Conservation (phyloP, 352 stramenopile genomes). For the Phytophthora aleatoria region DNA sequence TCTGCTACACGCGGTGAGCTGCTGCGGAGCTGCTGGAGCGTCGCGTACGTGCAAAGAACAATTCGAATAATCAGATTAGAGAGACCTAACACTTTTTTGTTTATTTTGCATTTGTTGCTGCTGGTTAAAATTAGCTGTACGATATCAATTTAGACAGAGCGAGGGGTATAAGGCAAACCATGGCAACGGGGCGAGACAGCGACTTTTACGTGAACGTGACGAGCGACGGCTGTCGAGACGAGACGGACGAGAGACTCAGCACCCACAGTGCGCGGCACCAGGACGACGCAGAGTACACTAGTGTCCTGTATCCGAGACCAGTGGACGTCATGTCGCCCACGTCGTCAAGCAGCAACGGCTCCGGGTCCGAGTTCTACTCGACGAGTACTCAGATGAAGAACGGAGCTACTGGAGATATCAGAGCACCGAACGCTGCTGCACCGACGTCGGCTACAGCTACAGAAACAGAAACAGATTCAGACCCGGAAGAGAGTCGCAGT, state of each 20-base stretch:
- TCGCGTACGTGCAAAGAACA: conserved; percentile 1
- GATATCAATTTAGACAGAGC: conserved; percentile 25
- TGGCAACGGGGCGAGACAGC: conserved; percentile 33
- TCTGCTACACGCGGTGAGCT: background rate
- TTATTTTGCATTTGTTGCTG: conserved; percentile 1
- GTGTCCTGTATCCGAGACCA: conserved; percentile 30
- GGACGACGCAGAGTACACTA: conserved; percentile 38
- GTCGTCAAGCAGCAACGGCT: conserved; percentile 66
- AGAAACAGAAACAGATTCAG: conserved; percentile 44
- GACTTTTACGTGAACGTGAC: conserved; percentile 49
- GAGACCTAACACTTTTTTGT: conserved; percentile 4
- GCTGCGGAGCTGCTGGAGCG: conserved; percentile 2
- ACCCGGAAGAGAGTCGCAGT: conserved; percentile 28
- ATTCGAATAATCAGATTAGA: conserved; percentile 16
- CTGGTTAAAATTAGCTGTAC: conserved; percentile 5
- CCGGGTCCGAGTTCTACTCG: conserved; percentile 33
- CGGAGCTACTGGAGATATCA: conserved; percentile 3
- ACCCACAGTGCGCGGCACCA: conserved; percentile 15
- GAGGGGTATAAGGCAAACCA: conserved; percentile 3
- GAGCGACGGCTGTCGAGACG: conserved; percentile 26
- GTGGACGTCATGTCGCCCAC: conserved; percentile 53
- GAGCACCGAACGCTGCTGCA: background rate
- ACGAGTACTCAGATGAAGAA: conserved; percentile 5
- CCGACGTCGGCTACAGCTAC: conserved; percentile 35
- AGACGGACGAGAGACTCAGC: conserved; percentile 23